These are phyloP conservation scores for Xylaria arbuscula DNA, from an alignment of 2,329 filamentous ascomycete species.

Conservation along the genomic window DNA sequence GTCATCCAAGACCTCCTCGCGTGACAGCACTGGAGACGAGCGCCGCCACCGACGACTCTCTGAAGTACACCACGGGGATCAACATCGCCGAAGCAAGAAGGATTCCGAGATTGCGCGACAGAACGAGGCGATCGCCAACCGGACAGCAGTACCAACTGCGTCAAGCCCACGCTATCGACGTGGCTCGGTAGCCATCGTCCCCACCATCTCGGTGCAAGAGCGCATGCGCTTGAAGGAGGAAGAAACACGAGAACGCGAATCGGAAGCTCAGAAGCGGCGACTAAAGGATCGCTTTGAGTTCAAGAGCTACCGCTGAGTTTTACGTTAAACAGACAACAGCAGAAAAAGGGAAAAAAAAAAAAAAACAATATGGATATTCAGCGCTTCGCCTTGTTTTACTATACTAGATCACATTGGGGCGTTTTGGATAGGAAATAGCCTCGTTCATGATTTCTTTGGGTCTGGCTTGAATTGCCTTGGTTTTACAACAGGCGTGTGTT, in stretches of 20 bases:
- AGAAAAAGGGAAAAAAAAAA: constrained; percentile 13
- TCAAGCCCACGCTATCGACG: constrained; percentile 47
- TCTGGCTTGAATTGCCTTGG: constrained; percentile 18
- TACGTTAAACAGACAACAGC: constrained; percentile 5
- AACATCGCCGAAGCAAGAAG: constrained; percentile 45
- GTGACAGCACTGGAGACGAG: constrained; percentile 43
- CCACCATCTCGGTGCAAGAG: constrained; percentile 27
- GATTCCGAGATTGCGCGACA: constrained; percentile 54
- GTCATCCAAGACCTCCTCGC: constrained; percentile 44
- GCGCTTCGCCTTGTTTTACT: constrained; percentile 26
- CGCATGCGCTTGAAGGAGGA: constrained; percentile 39
- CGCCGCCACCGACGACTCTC: constrained; percentile 46
- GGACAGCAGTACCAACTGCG: constrained; percentile 47
- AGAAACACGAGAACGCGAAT: constrained; percentile 45
- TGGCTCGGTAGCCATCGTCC: constrained; percentile 51
- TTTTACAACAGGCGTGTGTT: constrained; percentile 25
- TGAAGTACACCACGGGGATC: constrained; percentile 45
- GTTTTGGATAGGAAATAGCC: constrained; percentile 18
- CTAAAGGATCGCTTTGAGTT: constrained; percentile 55
- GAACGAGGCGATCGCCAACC: constrained; percentile 57
- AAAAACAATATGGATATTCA: constrained; percentile 3
- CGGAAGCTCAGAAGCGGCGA: constrained; percentile 55
- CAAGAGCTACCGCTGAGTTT: constrained; percentile 18
- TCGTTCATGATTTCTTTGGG: constrained; percentile 26
- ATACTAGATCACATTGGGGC: constrained; percentile 22